Percentiles rank a stretch among this genome's conserved stretches.
phyloP scores from a whole-genome alignment of 805 yeast genomes.

The Kuraishia piskuri region DNA sequence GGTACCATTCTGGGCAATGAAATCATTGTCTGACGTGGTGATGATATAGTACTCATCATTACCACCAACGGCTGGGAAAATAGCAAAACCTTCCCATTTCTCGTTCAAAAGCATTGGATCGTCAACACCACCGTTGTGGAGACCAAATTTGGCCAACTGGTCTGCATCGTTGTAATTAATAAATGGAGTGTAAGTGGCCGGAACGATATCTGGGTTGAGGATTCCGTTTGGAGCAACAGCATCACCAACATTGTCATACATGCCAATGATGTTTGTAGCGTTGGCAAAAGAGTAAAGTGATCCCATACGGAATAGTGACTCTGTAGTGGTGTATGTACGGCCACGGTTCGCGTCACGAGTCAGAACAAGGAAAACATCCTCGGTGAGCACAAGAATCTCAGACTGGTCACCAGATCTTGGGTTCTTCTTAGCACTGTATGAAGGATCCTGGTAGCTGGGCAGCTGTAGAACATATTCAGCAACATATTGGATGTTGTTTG shows the following conservation, averaged over 20 bases:
- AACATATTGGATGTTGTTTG: conserved; percentile 7
- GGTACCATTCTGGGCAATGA: conserved; percentile 20
- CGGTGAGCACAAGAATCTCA: conserved; percentile 18
- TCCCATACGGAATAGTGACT: conserved; percentile 19
- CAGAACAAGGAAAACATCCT: conserved; percentile 18
- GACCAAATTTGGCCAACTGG: conserved; percentile 20
- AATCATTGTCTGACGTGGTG: conserved; percentile 21
- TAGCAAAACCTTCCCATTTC: conserved; percentile 24
- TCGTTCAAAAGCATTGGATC: conserved; percentile 18
- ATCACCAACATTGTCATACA: conserved; percentile 18
- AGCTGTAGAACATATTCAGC: conserved; percentile 21
- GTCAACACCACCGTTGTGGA: conserved; percentile 23
- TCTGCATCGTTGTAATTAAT: conserved; percentile 16
- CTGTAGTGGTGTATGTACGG: conserved; percentile 13
- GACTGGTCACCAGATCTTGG: conserved; percentile 23
- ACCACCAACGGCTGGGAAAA: conserved; percentile 15
- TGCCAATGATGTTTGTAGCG: conserved; percentile 21
- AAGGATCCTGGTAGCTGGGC: conserved; percentile 18
- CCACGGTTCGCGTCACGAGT: conserved; percentile 22
- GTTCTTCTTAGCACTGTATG: conserved; percentile 11
- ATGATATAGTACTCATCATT: conserved; percentile 20
- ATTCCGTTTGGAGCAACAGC: conserved; percentile 19
- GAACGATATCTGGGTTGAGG: conserved; percentile 13
- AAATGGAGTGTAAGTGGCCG: conserved; percentile 19
- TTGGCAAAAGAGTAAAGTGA: conserved; percentile 17